Base-by-base conservation (phyloP, 805 yeast species). In the Vanderwaltozyma yarrowii region DNA sequence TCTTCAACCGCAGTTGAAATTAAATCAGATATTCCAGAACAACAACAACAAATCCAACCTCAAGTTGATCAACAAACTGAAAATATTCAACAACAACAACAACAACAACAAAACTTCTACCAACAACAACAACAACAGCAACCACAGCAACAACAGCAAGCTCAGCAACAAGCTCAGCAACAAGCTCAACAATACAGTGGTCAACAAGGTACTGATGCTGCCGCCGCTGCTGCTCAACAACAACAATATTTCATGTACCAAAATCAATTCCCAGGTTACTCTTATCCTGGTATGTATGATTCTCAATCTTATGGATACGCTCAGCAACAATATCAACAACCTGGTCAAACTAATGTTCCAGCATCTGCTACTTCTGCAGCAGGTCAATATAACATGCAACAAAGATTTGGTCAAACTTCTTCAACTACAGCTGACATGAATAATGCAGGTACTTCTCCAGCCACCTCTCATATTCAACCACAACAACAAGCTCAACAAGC, bases 191-290 rank as follows among this genome's bases (percentile, higher is more conserved):
- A 49, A 37, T 50, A 49, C 37, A 56, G 47, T 36, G 27, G 48
- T 27, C 40, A 44, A 33, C 54, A 49, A 30, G 51, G 46, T 30
- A 46, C 45, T 17, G 62, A 53, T 38, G 45, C 41, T 27, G 45
- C 48, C n/a, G 50, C 52, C 35, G 54, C 56, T 14, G 50, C 49
- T 15, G 54, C 52, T 36, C 55, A 56, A 26, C 59, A 52, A 38
- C 62, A 56, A 37, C 63, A 58, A 44, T 59, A 58, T 39, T 59
- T 57, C 41, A 55, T 56, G 61, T 58, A 59, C 38, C 64, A 59
- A 45, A 54, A 53, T 38, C 63, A 58, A 42, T 59, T 55, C 45
- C 62, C 62, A 33, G 64, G 62, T 30, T 59, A 56, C 42, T 52
- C 59, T 27, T 58, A 59, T 41, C 64, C 64, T 31, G 62, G 60